Evolutionary conservation across 371 early-diverging fungal genomes (phyloP).

Genomic region (Circinella minor): DNA sequence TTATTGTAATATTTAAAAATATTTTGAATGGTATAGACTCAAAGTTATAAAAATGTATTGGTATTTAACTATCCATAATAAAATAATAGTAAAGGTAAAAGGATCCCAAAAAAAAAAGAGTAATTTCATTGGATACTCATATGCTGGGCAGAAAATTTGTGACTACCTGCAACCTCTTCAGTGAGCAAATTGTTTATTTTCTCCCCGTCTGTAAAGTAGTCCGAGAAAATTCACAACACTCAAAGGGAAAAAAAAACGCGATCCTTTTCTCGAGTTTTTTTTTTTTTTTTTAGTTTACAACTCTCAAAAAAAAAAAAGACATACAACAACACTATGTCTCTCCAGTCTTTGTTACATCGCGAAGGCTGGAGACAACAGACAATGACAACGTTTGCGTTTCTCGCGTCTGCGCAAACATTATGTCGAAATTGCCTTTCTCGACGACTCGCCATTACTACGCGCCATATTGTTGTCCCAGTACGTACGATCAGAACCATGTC

Average conservation of each 20-base stretch:
- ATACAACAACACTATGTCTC: constrained; percentile 21
- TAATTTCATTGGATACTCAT: too few species aligned
- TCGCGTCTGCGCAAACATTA: constrained; percentile 28
- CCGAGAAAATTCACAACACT: too few species aligned
- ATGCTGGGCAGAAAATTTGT: too few species aligned
- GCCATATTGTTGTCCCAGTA: not conserved
- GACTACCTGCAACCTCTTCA: too few species aligned
- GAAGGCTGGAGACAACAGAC: constrained; percentile 41
- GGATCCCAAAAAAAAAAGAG: too few species aligned
- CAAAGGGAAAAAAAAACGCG: too few species aligned
- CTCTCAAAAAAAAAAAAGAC: not conserved
- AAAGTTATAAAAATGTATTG: too few species aligned
- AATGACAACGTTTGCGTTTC: constrained; percentile 14
- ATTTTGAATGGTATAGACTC: too few species aligned
- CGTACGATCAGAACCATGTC: constrained; percentile 2
- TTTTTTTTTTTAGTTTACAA: not conserved
- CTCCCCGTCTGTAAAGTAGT: not conserved
- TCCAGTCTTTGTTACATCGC: constrained; percentile 34
- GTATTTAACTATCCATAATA: too few species aligned
- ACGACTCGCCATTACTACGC: constrained; percentile 13
- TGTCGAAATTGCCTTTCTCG: constrained; percentile 42
- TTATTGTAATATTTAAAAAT: too few species aligned
- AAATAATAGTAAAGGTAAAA: too few species aligned
- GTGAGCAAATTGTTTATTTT: too few species aligned
- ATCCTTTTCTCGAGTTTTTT: not conserved